Base-by-base conservation (phyloP, 2,329 filamentous ascomycete genomes). In the Incumbomyces delicatus region DNA sequence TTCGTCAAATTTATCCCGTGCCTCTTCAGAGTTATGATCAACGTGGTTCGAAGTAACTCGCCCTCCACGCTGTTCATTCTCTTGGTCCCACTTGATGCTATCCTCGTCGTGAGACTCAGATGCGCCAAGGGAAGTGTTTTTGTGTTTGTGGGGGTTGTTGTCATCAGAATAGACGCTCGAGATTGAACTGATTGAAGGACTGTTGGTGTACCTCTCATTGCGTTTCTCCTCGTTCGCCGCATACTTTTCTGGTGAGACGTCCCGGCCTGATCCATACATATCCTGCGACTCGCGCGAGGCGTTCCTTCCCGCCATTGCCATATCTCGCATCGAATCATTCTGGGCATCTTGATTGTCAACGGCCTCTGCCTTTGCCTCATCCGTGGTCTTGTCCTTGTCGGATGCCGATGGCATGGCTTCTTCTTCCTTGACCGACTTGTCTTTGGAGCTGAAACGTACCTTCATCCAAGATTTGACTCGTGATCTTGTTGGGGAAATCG, bases 11-110 rank as follows among this genome's bases (percentile, higher is more conserved):
- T 49, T 56, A 37, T 58, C 56, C 18, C 56, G 36, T 2, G 56
- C 52, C 47, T 58, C 56, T 37, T 58, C 56, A 27, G 53, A 54
- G 27, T 58, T 54, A 11, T 56, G 50, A 13, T 54, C 52, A 39
- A 31, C 48, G 14, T 46, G 41, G 18, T 42, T 39, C 31, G 47
- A 44, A 20, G 38, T 33, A 17, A 37, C 31, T 13, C 18, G 40
- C 14, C 36, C 20, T 17, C 34, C 40, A 17, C 18, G 40, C 14
- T 36, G 16, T 17, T 34, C 40, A 27, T 27, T 5, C 22, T 27
- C 22, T 8, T 8, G 4, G 22, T 27, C 22, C 22, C 5, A 27
- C 22, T 27, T 27, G 22, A 27, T 27, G 22, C 22, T 27, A 8
- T 27, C 22, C 5, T 27, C 22, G 8, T 27, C 22, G 22, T 27